Evolutionary conservation across 495 filamentous ascomycete genomes (phyloP).

Genomic region (Astrothelium subdiscretum): DNA sequence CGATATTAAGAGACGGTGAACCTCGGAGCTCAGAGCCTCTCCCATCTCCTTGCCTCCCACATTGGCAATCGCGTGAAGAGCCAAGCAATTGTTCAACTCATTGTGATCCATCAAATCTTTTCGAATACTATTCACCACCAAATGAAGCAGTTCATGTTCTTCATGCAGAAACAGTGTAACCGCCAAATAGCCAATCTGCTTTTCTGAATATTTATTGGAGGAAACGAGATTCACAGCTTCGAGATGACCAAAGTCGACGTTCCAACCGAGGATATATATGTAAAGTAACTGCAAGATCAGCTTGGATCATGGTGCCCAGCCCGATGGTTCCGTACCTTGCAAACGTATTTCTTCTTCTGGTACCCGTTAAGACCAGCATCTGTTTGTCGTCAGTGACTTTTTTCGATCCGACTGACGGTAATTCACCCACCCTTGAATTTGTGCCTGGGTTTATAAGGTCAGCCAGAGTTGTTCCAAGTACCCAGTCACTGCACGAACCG

Average conservation of each 20-base stretch:
- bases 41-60: constrained; percentile 95
- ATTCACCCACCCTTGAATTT: constrained; percentile 59
- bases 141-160: constrained; percentile 85
- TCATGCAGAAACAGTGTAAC: constrained; percentile 97
- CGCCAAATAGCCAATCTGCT: constrained; percentile 97
- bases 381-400: constrained; percentile 12
- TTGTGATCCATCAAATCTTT: constrained; percentile 93
- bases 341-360: constrained; percentile 99
- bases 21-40: constrained; percentile 83
- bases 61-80: constrained; percentile 97
- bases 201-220: constrained; percentile 94
- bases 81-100: constrained; percentile 93
- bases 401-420: constrained; percentile 1
- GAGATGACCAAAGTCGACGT: constrained; percentile 97
- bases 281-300: constrained; percentile 58
- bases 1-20: constrained; percentile 89
- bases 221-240: constrained; percentile 97
- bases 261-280: constrained; percentile 98
- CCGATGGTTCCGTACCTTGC: constrained; percentile 52
- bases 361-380: constrained; percentile 61
- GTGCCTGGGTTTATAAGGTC: constrained; percentile 37
- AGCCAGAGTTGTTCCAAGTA: neutral
- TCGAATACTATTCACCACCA: constrained; percentile 96
- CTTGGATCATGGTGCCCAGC: neutral
- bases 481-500: constrained; percentile 36